phyloP scores from a whole-genome alignment of 208 protist species.

The Naegleria fowleri region DNA sequence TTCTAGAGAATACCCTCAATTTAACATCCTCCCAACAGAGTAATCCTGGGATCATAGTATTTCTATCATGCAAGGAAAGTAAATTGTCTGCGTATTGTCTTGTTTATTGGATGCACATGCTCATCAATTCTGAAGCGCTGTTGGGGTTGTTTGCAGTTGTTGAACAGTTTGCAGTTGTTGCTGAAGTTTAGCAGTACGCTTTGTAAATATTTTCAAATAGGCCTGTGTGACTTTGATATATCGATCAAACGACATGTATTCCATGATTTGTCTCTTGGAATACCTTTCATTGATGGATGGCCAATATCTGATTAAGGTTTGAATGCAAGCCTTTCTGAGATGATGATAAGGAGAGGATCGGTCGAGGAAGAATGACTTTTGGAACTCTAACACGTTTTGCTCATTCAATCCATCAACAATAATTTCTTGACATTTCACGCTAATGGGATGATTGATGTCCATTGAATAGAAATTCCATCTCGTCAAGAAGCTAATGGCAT shows the following conservation, averaged over 20 bases:
- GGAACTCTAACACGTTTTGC: background rate
- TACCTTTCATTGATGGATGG: background rate
- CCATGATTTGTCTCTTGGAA: background rate
- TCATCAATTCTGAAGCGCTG: no score
- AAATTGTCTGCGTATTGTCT: no score
- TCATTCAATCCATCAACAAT: background rate
- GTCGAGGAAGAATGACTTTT: background rate
- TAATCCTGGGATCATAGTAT: no score
- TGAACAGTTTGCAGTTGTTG: no score
- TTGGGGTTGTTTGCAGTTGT: no score
- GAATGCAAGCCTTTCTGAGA: background rate
- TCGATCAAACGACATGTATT: background rate
- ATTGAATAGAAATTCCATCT: slow-evolving; percentile 17
- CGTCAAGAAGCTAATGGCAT: background rate
- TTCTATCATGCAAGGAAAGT: no score
- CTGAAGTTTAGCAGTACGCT: no score
- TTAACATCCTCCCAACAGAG: no score
- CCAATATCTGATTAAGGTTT: background rate
- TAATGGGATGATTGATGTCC: background rate
- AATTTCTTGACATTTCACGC: background rate
- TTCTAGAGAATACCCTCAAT: no score
- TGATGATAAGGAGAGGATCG: background rate
- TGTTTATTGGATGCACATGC: no score
- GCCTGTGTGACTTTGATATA: background rate
- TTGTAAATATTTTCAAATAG: background rate